A percentile compares a stretch with the other conserved stretches of the same genome.
phyloP scores from a whole-genome alignment of 805 yeast genomes.

The Teunomyces barrocoloradensis region DNA sequence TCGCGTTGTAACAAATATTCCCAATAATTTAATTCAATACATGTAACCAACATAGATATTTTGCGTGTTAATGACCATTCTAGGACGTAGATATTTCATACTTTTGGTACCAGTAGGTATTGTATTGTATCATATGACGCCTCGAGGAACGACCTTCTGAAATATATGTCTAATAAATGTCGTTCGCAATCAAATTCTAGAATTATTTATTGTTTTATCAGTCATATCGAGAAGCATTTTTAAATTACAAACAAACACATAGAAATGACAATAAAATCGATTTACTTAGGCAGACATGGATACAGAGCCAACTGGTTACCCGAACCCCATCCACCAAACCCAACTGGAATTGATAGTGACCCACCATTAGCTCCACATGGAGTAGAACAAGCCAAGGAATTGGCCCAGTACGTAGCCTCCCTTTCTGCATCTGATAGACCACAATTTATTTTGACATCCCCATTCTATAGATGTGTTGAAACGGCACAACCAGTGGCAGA shows the following conservation, averaged over 20 bases:
- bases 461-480: constrained; percentile 87
- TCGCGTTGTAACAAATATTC: not conserved
- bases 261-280: constrained; percentile 46
- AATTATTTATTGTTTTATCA: too few species aligned
- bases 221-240: too few species aligned
- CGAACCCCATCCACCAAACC: constrained; percentile 72
- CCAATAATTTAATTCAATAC: not conserved
- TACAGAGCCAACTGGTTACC: constrained; percentile 81
- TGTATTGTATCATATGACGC: not conserved
- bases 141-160: not conserved
- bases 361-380: constrained; percentile 89
- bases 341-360: constrained; percentile 89
- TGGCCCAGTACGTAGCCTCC: constrained; percentile 54
- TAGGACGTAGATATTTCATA: too few species aligned
- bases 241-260: not conserved
- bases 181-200: not conserved
- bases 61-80: too few species aligned
- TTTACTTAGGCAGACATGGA: constrained; percentile 83
- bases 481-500: constrained; percentile 72
- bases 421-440: constrained; percentile 56
- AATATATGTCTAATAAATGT: not conserved
- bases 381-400: constrained; percentile 77
- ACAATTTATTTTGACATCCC: constrained; percentile 70
- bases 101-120: not conserved
- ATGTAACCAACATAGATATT: not conserved